Evolutionary conservation across 1,284 basidiomycete species (phyloP), one percentile per base, ranked within the genome.

Genomic region (Leucoagaricus sp.): DNA sequence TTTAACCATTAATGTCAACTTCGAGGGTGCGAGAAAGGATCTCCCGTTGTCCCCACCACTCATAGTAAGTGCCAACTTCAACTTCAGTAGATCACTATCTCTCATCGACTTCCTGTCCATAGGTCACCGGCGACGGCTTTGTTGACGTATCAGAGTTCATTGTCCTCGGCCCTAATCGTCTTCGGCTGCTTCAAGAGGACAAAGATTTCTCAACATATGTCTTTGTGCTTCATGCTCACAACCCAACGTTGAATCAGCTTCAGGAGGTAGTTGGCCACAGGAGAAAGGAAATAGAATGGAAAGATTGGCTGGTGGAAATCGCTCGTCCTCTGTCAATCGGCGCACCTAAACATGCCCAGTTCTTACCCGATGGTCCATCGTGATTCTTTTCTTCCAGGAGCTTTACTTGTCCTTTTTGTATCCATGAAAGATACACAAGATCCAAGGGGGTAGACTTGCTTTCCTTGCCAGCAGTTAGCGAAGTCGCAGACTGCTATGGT

Each of bases 101-200:
- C 25, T 9, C 15, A 17, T 21, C 31, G 10, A 7, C 4, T 4
- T 61, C 21, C 21, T 28, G 26, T 44, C 46, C 15, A 34, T 60
- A 79, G 77, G 58, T 71, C 28, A 74, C 70, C 12, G 64, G 71
- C 12, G 71, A 79, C 51, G 71, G 69, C 44, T 62, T 77, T n/a
- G 68, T 79, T 23, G 78, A 80, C 57, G 45, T 79, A 3, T 75
- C 75, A 10, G 65, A 64, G 10, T 76, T 75, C 49, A 48, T 76
- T 2, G 55, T 53, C 15, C 31, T 58, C 0, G 77, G 76, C 12
- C 38, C 61, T 25, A 79, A 79, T 57, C 61, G 41, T 12, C 63
- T 79, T 28, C 64, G 71, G 48, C 64, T 80, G 17, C 57, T 60
- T 19, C 75, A 75, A 52, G 63, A 59, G 40, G 60, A 60, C 26